Conservation (phyloP, 192 early-diverging fungal genomes). For the Chytriomyces sp. region DNA sequence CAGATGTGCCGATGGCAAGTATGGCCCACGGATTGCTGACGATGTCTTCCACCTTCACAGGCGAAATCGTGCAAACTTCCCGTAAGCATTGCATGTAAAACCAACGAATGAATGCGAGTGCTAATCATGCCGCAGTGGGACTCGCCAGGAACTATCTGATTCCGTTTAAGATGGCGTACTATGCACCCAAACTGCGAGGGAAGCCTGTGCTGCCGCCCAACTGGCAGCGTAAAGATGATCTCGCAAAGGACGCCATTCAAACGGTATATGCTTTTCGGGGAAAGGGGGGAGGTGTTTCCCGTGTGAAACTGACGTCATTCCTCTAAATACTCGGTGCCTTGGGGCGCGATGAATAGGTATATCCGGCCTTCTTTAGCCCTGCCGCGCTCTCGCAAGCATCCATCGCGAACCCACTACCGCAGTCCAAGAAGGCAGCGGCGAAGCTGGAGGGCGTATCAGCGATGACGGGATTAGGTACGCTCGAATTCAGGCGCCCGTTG, state of each 20-base stretch:
- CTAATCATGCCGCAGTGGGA: conserved; percentile 17
- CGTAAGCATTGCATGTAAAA: conserved; percentile 8
- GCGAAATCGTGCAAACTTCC: conserved; percentile 27
- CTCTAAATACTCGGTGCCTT: no score
- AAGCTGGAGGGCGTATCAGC: conserved; percentile 16
- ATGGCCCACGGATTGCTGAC: background rate
- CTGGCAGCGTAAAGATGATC: conserved; percentile 31
- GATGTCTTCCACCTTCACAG: background rate
- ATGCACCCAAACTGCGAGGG: conserved; percentile 31
- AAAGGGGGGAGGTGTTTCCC: no score
- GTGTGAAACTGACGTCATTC: no score
- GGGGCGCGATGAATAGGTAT: background rate
- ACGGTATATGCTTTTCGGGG: background rate
- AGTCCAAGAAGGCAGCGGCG: background rate
- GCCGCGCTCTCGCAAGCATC: background rate
- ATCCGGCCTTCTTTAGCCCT: conserved; percentile 27
- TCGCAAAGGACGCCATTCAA: conserved; percentile 24
- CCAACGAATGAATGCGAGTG: background rate
- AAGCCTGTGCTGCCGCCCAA: conserved; percentile 39
- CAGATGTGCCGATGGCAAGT: background rate
- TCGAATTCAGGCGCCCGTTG: conserved; percentile 33
- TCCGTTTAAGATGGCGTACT: conserved; percentile 43
- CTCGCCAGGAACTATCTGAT: conserved; percentile 42
- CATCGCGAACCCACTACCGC: conserved; percentile 2
- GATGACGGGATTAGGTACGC: background rate